Conservation (phyloP, 2,329 filamentous ascomycete species). For the Zarea fungicola region DNA sequence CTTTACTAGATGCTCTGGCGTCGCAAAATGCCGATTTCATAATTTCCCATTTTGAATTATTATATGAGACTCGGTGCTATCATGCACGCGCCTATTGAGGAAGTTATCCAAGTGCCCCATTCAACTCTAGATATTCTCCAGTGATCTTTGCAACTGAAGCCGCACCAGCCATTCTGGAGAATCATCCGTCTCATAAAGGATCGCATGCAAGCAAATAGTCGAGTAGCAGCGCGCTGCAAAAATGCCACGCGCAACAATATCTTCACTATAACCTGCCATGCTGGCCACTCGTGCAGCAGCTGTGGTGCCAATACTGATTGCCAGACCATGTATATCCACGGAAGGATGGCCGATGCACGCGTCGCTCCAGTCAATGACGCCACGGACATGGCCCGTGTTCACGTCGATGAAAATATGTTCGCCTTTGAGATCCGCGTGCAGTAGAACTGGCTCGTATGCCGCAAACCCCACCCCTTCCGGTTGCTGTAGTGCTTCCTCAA, state of each 20-base stretch:
- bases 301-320: conserved; percentile 9
- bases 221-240: conserved; percentile 5
- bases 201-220: conserved; percentile 1
- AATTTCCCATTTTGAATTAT: too few species aligned
- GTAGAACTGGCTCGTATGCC: not conserved
- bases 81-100: too few species aligned
- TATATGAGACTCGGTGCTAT: too few species aligned
- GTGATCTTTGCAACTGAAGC: conserved; percentile 1
- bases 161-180: conserved; percentile 9
- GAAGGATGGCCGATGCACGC: conserved; percentile 4
- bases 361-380: conserved; percentile 13
- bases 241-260: not conserved
- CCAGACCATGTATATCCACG: conserved; percentile 2
- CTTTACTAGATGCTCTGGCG: too few species aligned
- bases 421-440: conserved; percentile 12
- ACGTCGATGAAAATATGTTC: conserved; percentile 10
- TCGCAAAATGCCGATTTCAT: too few species aligned
- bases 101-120: too few species aligned
- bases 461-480: not conserved
- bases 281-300: not conserved
- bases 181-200: conserved; percentile 3
- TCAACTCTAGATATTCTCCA: too few species aligned
- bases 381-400: conserved; percentile 3
- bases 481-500: not conserved
- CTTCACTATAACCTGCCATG: not conserved